A percentile compares a stretch with the other conserved stretches of the same genome.
Conservation (phyloP, 2,329 filamentous ascomycete species). For the Exophiala bonariae region DNA sequence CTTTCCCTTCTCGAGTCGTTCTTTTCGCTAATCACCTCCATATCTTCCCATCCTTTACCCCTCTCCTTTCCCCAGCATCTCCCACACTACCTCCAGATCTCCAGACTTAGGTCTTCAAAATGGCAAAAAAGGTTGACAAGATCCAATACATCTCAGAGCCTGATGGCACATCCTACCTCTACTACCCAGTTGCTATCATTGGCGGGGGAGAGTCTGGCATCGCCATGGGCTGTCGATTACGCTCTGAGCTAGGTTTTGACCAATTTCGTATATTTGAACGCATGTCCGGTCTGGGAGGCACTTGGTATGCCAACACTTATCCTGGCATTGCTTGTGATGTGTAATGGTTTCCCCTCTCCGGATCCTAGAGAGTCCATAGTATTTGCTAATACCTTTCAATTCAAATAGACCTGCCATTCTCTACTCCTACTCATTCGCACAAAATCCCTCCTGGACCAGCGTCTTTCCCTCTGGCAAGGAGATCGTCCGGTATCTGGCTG, state of each 20-base stretch:
- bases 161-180: constrained; percentile 40
- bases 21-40: no score
- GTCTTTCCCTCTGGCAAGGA: constrained; percentile 51
- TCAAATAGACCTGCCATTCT: constrained; percentile 50
- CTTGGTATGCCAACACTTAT: constrained; percentile 65
- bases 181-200: constrained; percentile 56
- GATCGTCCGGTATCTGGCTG: constrained; percentile 53
- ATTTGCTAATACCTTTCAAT: neutral
- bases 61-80: no score
- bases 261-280: constrained; percentile 64
- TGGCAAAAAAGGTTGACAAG: constrained; percentile 32
- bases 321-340: constrained; percentile 60
- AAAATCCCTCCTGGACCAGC: constrained; percentile 53
- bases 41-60: no score
- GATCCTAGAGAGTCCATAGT: neutral
- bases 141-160: constrained; percentile 43
- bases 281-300: constrained; percentile 59
- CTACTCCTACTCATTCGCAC: constrained; percentile 59
- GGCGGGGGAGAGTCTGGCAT: constrained; percentile 65
- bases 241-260: constrained; percentile 57
- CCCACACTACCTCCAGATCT: neutral
- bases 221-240: constrained; percentile 60
- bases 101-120: constrained; percentile 9
- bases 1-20: no score
- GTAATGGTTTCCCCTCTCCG: constrained; percentile 30